Conservation (phyloP, 768 basidiomycete species). For the Cystobasidium onofrii region DNA sequence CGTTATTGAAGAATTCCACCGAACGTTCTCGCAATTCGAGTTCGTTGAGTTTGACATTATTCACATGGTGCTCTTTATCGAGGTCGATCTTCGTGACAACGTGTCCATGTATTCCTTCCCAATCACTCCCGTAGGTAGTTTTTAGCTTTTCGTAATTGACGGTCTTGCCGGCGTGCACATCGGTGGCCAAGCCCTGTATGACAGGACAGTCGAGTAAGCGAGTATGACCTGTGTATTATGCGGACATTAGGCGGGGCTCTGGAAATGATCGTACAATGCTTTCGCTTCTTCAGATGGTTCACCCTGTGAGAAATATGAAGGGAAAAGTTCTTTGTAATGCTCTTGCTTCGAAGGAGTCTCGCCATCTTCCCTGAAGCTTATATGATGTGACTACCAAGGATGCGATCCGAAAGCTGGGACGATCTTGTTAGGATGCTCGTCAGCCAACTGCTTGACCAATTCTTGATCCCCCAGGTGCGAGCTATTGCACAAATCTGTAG, state of each 20-base stretch:
- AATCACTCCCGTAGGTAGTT: too few species aligned
- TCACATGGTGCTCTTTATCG: too few species aligned
- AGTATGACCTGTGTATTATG: too few species aligned
- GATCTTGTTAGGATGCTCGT: conserved; percentile 45
- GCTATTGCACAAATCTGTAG: conserved; percentile 51
- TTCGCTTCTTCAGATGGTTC: conserved; percentile 43
- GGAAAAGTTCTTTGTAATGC: conserved; percentile 69
- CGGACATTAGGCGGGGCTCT: conserved; percentile 57
- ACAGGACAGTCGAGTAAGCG: too few species aligned
- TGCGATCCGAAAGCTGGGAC: conserved; percentile 90
- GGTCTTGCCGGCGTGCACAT: too few species aligned
- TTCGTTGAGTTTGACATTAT: too few species aligned
- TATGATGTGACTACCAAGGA: conserved; percentile 83
- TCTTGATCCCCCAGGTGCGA: conserved; percentile 37
- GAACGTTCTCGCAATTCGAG: too few species aligned
- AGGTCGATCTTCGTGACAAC: too few species aligned
- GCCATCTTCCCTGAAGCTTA: conserved; percentile 49
- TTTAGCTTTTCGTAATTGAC: too few species aligned
- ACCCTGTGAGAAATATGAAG: conserved; percentile 39
- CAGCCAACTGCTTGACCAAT: conserved; percentile 21
- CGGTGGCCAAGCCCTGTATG: too few species aligned
- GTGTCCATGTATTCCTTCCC: too few species aligned
- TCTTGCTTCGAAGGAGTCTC: conserved; percentile 53
- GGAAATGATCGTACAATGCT: conserved; percentile 61
- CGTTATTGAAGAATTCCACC: too few species aligned